phyloP scores from a whole-genome alignment of 2,329 filamentous ascomycete species.

The Aspergillus japonicus region DNA sequence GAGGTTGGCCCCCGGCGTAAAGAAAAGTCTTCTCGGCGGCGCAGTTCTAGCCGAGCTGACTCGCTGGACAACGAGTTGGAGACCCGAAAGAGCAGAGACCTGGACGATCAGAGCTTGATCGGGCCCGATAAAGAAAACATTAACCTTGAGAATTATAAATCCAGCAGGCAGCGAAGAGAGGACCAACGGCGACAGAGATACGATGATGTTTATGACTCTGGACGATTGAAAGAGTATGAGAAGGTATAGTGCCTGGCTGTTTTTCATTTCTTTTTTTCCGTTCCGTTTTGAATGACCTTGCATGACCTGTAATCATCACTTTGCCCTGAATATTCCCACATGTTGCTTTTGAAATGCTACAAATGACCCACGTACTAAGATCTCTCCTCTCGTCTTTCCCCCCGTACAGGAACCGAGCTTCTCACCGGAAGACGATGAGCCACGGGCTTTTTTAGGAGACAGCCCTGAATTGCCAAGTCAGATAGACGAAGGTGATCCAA shows the following conservation, averaged over 20 bases:
- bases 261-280: constrained; percentile 25
- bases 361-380: constrained; percentile 33
- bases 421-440: constrained; percentile 35
- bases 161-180: constrained; percentile 35
- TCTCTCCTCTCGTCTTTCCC: constrained; percentile 24
- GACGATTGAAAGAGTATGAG: constrained; percentile 31
- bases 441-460: constrained; percentile 63
- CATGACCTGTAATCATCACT: constrained; percentile 30
- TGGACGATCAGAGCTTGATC: constrained; percentile 38
- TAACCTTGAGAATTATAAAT: constrained; percentile 34
- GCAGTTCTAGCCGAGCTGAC: constrained; percentile 45
- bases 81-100: constrained; percentile 41
- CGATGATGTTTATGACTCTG: constrained; percentile 38
- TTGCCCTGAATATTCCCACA: constrained; percentile 23
- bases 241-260: constrained; percentile 42
- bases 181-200: constrained; percentile 38
- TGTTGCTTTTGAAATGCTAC: constrained; percentile 16
- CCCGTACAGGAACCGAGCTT: constrained; percentile 34
- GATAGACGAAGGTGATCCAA: constrained; percentile 40
- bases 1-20: constrained; percentile 41
- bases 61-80: constrained; percentile 39
- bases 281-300: constrained; percentile 8
- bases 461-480: constrained; percentile 58
- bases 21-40: constrained; percentile 44
- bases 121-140: constrained; percentile 39